Conservation (phyloP, 2,329 filamentous ascomycete species). For the Rutstroemia sp. region DNA sequence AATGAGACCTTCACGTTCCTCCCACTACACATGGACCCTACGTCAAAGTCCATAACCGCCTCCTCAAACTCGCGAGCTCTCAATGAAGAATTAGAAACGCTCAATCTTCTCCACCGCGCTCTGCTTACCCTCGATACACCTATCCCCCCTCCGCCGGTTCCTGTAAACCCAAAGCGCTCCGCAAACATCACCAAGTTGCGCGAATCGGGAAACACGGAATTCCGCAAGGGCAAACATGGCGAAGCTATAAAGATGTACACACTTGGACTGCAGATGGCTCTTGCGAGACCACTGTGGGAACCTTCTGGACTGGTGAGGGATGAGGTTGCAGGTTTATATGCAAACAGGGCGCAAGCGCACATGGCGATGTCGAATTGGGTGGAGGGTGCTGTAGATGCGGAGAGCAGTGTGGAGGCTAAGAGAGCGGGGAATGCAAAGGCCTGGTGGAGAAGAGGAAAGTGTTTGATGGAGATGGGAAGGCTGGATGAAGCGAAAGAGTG, state of each 20-base stretch:
- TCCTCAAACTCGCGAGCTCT: conserved; percentile 43
- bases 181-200: conserved; percentile 86
- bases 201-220: conserved; percentile 76
- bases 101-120: conserved; percentile 72
- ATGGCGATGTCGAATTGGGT: conserved; percentile 79
- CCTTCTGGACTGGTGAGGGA: conserved; percentile 75
- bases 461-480: conserved; percentile 84
- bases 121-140: conserved; percentile 60
- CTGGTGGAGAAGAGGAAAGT: conserved; percentile 84
- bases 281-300: conserved; percentile 79
- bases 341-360: conserved; percentile 84
- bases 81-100: conserved; percentile 56
- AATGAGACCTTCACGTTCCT: conserved; percentile 73
- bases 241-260: conserved; percentile 78
- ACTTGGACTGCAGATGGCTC: conserved; percentile 85
- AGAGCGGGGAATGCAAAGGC: conserved; percentile 83
- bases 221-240: conserved; percentile 66
- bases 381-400: conserved; percentile 80
- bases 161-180: conserved; percentile 86
- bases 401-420: conserved; percentile 82
- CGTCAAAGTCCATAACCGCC: conserved; percentile 65
- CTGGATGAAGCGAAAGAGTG: conserved; percentile 76
- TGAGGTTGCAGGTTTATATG: conserved; percentile 71
- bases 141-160: conserved; percentile 76
- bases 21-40: conserved; percentile 73